Conservation (phyloP, 2,329 filamentous ascomycete species). For the Aaosphaeria arxii region DNA sequence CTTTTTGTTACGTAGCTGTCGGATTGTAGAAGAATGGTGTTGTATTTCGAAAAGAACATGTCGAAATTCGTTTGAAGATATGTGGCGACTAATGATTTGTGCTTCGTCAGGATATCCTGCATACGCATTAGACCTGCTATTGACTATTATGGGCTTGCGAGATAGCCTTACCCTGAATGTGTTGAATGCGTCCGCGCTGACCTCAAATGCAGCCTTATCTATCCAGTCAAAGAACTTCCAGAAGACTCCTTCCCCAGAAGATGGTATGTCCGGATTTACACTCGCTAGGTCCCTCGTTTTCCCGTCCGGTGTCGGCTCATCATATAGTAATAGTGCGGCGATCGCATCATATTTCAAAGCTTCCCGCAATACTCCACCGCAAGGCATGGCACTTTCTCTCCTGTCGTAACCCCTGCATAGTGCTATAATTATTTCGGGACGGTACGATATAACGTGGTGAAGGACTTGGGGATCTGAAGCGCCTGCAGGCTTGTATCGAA, state of each 20-base stretch:
- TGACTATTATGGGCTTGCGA: background rate
- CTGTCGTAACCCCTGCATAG: conserved; percentile 87
- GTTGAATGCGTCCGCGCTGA: conserved; percentile 95
- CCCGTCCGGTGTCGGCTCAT: conserved; percentile 73
- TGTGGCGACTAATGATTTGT: conserved; percentile 85
- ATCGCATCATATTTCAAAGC: conserved; percentile 88
- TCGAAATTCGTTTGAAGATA: conserved; percentile 91
- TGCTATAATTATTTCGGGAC: conserved; percentile 83
- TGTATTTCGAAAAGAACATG: conserved; percentile 89
- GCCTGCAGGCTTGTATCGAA: conserved; percentile 77
- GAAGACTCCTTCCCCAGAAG: conserved; percentile 81
- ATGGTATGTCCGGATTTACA: conserved; percentile 72
- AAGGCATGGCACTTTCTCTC: conserved; percentile 87
- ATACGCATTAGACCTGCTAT: background rate
- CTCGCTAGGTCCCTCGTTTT: conserved; percentile 72
- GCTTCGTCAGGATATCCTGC: conserved; percentile 88
- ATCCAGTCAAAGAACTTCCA: conserved; percentile 99
- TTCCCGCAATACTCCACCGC: conserved; percentile 84
- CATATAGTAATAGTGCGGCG: conserved; percentile 86
- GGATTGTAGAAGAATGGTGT: conserved; percentile 80
- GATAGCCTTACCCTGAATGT: conserved; percentile 72
- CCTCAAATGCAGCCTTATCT: conserved; percentile 92
- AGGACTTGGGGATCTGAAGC: conserved; percentile 78
- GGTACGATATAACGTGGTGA: conserved; percentile 81
- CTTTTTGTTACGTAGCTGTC: conserved; percentile 97